phyloP scores from a whole-genome alignment of 345 rosid species.

The Luvunga scandens region DNA sequence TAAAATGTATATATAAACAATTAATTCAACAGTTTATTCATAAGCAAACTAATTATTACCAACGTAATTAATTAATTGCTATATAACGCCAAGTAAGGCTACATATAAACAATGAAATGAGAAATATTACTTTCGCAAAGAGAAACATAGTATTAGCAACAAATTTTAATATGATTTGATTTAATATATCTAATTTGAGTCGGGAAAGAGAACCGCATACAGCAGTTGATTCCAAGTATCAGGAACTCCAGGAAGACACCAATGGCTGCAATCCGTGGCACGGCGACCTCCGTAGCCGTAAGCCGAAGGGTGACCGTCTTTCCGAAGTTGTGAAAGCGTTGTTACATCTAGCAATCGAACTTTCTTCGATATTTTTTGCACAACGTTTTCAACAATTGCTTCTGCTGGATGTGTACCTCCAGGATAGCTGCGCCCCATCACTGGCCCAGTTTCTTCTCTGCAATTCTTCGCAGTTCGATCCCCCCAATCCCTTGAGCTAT shows the following conservation, averaged over 20 bases:
- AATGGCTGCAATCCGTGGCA: conserved; percentile 47
- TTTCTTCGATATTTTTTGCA: conserved; percentile 23
- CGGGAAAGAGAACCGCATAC: conserved; percentile 17
- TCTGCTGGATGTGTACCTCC: conserved; percentile 31
- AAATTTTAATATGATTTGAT: too few relatives aligned
- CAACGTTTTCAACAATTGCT: conserved; percentile 25
- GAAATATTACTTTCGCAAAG: not conserved
- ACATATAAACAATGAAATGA: not conserved
- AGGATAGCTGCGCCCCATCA: conserved; percentile 10
- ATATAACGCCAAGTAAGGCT: too few relatives aligned
- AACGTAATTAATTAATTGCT: not conserved
- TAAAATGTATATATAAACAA: not conserved
- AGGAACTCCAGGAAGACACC: conserved; percentile 67
- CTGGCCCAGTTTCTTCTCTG: conserved; percentile 28
- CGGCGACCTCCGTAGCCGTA: conserved; percentile 37
- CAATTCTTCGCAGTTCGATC: conserved; percentile 28
- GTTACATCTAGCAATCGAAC: conserved; percentile 44
- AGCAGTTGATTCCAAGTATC: conserved; percentile 52
- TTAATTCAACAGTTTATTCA: not conserved
- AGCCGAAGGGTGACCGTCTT: conserved; percentile 44
- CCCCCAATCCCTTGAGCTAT: conserved; percentile 37
- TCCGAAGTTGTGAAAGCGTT: conserved; percentile 37
- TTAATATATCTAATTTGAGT: not conserved
- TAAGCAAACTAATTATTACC: not conserved
- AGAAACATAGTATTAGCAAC: not conserved